Base-by-base conservation (phyloP, 495 filamentous ascomycete genomes). In the Penicillium chermesinum region DNA sequence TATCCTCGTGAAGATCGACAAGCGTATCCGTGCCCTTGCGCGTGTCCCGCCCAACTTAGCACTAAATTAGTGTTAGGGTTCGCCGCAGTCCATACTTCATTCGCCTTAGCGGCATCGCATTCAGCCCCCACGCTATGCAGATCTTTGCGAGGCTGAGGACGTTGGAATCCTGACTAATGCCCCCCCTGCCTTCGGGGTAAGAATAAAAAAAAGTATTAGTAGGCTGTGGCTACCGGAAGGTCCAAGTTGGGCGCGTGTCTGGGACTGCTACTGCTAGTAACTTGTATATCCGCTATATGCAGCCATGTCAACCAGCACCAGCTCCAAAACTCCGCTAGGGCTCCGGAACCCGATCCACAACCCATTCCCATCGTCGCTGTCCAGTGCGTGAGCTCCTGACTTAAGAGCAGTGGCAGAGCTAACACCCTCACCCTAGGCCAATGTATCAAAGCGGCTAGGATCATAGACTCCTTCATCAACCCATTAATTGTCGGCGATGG, bases 391-490 rank as follows among this genome's bases (percentile, higher is more conserved):
- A 2, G 35, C 34, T 30, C 15, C 1, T 16, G 12, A 12, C 19
- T 13, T 13, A 15, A 0, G 15, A 2, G 12, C 19, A 30, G 7
- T 10, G 12, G 10, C 38, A 12, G 10, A 18, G 13, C n/a, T 15
- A 33, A 32, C 36, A 46, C 19, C 49, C 5, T n/a, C 20, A n/a
- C 9, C 18, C 16, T 22, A 57, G 55, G 51, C 33, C 50, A 58
- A 33, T 58, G 55, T 18, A 50, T 46, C 35, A 58, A 58, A 34
- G 55, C 55, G 2, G 51, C 47, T 8, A 32, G 30, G n/a, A 58
- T 58, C 27, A 47, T 58, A 14, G 51, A 58, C 16, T 58, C 55
- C 0, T 54, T 58, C 27, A 52, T 54, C 39, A 51, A 58, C 48
- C 48, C 55, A 2, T 44, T 36, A 25, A 37, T 54, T 2, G 35